Evolutionary conservation across 2,329 filamentous ascomycete species (phyloP).

Genomic region (Coniella lustricola): DNA sequence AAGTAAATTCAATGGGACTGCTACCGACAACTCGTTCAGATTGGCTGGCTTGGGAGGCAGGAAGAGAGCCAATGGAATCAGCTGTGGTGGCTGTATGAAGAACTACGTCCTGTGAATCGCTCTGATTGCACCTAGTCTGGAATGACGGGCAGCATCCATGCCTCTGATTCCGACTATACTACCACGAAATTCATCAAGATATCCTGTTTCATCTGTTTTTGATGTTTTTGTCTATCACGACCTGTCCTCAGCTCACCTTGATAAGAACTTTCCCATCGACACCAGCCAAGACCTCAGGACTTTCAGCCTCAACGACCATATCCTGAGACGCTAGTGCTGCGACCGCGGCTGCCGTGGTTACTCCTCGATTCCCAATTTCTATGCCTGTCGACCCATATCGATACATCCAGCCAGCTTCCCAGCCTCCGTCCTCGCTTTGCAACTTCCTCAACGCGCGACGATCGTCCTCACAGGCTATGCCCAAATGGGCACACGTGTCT

Average conservation of each 20-base stretch:
- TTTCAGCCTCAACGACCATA: no score
- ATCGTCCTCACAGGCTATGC: conserved; percentile 16
- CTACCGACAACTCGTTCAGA: conserved; percentile 93
- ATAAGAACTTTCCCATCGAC: no score
- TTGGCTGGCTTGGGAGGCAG: conserved; percentile 92
- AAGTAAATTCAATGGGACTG: conserved; percentile 92
- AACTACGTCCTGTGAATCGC: no score
- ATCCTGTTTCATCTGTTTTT: no score
- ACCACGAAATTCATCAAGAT: no score
- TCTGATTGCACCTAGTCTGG: background rate
- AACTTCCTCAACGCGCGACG: conserved; percentile 18
- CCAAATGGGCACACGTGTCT: conserved; percentile 22
- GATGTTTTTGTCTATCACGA: no score
- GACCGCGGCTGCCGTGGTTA: conserved; percentile 17
- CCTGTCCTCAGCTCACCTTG: no score
- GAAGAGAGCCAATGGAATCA: conserved; percentile 60
- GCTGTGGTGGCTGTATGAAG: conserved; percentile 54
- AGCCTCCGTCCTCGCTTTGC: conserved; percentile 28
- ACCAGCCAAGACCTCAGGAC: no score
- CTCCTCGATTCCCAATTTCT: conserved; percentile 16
- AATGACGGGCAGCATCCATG: background rate
- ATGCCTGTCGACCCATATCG: conserved; percentile 16
- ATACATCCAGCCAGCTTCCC: conserved; percentile 22
- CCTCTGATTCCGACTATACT: no score
- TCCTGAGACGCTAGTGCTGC: conserved; percentile 12